phyloP scores from a whole-genome alignment of 768 basidiomycete species.

The Myochromella boudieri region DNA sequence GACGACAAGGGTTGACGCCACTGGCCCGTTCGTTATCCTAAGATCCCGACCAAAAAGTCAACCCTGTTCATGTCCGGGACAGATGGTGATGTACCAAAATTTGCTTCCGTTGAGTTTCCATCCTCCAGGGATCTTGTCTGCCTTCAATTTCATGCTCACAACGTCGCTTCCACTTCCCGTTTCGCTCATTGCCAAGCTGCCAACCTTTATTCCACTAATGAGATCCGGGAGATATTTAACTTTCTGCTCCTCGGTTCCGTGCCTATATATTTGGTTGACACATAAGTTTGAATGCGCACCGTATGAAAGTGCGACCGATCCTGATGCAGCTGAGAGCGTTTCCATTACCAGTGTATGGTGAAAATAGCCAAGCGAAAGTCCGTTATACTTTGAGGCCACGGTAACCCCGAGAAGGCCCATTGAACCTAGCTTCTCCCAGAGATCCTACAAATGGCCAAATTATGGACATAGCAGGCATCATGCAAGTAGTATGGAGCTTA shows the following conservation, averaged over 20 bases:
- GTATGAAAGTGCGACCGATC: slow-evolving; percentile 89
- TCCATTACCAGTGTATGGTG: slow-evolving; percentile 95
- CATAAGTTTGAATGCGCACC: slow-evolving; percentile 93
- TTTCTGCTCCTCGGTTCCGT: slow-evolving; percentile 84
- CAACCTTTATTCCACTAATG: slow-evolving; percentile 78
- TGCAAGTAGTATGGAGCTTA: slow-evolving; percentile 29
- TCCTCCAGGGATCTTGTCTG: slow-evolving; percentile 74
- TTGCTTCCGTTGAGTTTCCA: slow-evolving; percentile 88
- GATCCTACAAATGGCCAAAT: slow-evolving; percentile 48
- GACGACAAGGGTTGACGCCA: slow-evolving; percentile 87
- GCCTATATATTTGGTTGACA: slow-evolving; percentile 80
- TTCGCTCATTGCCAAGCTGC: slow-evolving; percentile 94
- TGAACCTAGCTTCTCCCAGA: slow-evolving; percentile 86
- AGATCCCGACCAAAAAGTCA: slow-evolving; percentile 6
- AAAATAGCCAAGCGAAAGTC: slow-evolving; percentile 80
- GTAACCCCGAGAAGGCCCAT: slow-evolving; percentile 95
- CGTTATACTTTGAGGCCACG: slow-evolving; percentile 77
- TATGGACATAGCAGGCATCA: neutral
- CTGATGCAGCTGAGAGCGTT: slow-evolving; percentile 86
- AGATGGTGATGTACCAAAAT: slow-evolving; percentile 67
- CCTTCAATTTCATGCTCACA: slow-evolving; percentile 87
- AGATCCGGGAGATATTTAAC: slow-evolving; percentile 81
- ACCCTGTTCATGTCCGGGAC: neutral
- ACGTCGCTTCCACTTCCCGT: slow-evolving; percentile 91
- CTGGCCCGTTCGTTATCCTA: slow-evolving; percentile 95